A percentile compares a stretch with the other conserved stretches of the same genome.
Conservation (phyloP, 257 asterid genomes). For the Haberlea rhodopensis region DNA sequence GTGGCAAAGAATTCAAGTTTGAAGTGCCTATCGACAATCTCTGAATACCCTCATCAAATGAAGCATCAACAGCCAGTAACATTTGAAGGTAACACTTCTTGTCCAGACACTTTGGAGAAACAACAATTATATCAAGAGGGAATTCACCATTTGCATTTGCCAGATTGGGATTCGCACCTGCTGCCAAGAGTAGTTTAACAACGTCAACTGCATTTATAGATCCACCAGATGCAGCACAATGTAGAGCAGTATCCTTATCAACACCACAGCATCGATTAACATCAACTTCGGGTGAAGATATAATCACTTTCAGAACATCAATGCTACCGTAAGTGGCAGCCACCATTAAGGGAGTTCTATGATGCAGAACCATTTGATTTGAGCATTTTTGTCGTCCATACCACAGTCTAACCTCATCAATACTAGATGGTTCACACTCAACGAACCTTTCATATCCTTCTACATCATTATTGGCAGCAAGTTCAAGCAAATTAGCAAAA, state of each 20-base stretch:
- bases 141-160: constrained; percentile 54
- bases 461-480: constrained; percentile 72
- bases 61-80: constrained; percentile 43
- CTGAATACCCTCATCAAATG: constrained; percentile 37
- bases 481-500: constrained; percentile 61
- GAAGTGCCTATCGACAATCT: constrained; percentile 31
- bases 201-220: constrained; percentile 42
- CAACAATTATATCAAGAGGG: constrained; percentile 51
- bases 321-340: constrained; percentile 79
- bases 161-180: constrained; percentile 66
- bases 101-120: constrained; percentile 45
- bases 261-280: constrained; percentile 61
- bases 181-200: constrained; percentile 55
- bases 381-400: constrained; percentile 75
- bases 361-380: constrained; percentile 68
- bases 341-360: constrained; percentile 79
- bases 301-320: constrained; percentile 53
- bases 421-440: constrained; percentile 37
- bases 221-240: constrained; percentile 84
- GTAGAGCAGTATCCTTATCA: constrained; percentile 68
- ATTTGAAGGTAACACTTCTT: constrained; percentile 44
- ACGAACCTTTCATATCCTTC: constrained; percentile 43
- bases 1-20: constrained; percentile 36
- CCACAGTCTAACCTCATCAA: constrained; percentile 70
- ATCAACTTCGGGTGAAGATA: constrained; percentile 57